Percentiles rank a stretch among this genome's conserved stretches.
These are phyloP conservation scores for Elaeis guineensis DNA, from an alignment of 176 grass and related monocot genomes.

Conservation along the genomic window DNA sequence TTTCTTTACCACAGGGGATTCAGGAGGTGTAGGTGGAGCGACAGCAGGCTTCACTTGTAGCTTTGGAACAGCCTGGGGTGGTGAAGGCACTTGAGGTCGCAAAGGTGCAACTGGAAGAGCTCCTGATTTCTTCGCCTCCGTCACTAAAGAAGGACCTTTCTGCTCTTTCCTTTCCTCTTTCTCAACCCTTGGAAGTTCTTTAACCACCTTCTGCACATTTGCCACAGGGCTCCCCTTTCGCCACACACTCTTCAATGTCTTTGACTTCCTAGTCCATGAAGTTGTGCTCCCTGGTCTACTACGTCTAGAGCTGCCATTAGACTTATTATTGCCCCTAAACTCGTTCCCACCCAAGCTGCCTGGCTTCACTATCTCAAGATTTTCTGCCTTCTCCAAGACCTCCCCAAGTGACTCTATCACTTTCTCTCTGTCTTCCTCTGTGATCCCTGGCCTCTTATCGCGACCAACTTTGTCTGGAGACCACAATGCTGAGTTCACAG, in stretches of 20 bases:
- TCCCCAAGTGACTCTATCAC: constrained; percentile 67
- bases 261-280: constrained; percentile 33
- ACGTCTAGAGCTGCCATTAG: constrained; percentile 28
- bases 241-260: constrained; percentile 84
- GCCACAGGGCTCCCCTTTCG: constrained; percentile 76
- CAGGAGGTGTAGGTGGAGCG: constrained; percentile 29
- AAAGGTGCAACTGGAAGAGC: constrained; percentile 18
- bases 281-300: constrained; percentile 26
- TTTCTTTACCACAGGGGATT: constrained; percentile 21
- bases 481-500: constrained; percentile 23
- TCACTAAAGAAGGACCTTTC: neutral
- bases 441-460: constrained; percentile 18
- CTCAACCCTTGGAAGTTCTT: constrained; percentile 47
- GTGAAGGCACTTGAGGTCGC: constrained; percentile 21
- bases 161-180: constrained; percentile 23
- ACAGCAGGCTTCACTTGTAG: constrained; percentile 51
- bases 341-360: constrained; percentile 20
- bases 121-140: constrained; percentile 16
- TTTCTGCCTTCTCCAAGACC: constrained; percentile 79
- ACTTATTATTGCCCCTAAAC: constrained; percentile 11
- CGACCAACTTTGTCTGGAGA: constrained; percentile 16
- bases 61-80: constrained; percentile 3
- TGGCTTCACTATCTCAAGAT: constrained; percentile 49
- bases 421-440: constrained; percentile 52
- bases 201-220: constrained; percentile 45